Evolutionary conservation across 2,329 filamentous ascomycete species (phyloP).

Genomic region (Volutella citrinella): DNA sequence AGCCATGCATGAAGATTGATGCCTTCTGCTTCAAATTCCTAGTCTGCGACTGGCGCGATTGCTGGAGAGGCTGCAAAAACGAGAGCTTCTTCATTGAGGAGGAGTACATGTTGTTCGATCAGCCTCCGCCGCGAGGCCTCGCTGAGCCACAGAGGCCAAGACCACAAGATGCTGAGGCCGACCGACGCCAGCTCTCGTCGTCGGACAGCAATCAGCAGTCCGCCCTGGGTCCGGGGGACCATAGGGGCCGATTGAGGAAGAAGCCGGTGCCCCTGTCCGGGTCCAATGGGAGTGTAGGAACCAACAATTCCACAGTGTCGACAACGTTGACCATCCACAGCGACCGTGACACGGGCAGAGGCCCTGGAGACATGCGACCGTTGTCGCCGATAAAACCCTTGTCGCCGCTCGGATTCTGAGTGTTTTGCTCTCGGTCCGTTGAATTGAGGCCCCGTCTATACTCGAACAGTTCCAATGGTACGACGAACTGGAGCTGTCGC

Average conservation of each 20-base stretch:
- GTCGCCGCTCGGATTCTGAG: slow-evolving; percentile 58
- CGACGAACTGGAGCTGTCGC: slow-evolving; percentile 10
- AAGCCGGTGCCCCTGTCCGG: slow-evolving; percentile 39
- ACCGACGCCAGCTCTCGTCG: slow-evolving; percentile 46
- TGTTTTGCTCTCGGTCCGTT: slow-evolving; percentile 8
- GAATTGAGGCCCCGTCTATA: slow-evolving; percentile 1
- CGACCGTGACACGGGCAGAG: slow-evolving; percentile 27
- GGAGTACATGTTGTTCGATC: slow-evolving; percentile 60
- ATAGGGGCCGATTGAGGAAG: slow-evolving; percentile 36
- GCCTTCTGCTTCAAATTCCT: slow-evolving; percentile 93
- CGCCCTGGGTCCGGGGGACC: slow-evolving; percentile 19
- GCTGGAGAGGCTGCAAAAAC: slow-evolving; percentile 94
- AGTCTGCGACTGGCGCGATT: slow-evolving; percentile 92
- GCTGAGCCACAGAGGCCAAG: slow-evolving; percentile 32
- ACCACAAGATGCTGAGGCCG: slow-evolving; percentile 17
- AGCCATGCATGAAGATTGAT: slow-evolving; percentile 95
- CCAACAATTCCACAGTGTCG: slow-evolving; percentile 41
- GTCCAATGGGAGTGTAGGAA: slow-evolving; percentile 42
- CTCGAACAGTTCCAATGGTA: too few species aligned
- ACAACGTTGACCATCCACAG: slow-evolving; percentile 46
- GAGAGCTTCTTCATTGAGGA: slow-evolving; percentile 76
- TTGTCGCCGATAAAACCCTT: slow-evolving; percentile 65
- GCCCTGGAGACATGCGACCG: slow-evolving; percentile 48
- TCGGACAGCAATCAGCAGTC: slow-evolving; percentile 62
- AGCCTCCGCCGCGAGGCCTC: slow-evolving; percentile 52